Evolutionary conservation across 352 stramenopile genomes (phyloP).

Genomic region (Globisporangium apiculatum): DNA sequence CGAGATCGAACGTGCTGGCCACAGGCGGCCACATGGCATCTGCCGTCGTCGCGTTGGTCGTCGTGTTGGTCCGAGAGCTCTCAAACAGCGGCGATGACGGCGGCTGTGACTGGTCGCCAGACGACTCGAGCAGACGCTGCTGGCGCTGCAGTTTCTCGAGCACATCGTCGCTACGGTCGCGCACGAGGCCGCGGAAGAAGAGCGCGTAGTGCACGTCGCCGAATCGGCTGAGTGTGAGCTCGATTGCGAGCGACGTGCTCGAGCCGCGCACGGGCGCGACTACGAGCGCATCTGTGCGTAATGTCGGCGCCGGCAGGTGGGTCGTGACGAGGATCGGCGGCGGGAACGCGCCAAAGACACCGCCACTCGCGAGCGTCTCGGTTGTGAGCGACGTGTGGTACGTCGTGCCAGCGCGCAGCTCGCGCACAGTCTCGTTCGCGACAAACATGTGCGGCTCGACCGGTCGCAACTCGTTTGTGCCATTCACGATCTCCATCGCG

Average conservation of each 20-base stretch:
- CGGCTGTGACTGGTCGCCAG: not conserved
- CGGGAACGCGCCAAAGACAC: constrained; percentile 70
- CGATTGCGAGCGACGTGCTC: constrained; percentile 40
- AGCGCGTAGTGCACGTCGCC: constrained; percentile 71
- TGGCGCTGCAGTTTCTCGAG: constrained; percentile 1
- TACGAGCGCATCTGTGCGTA: constrained; percentile 24
- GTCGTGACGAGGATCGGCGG: constrained; percentile 64
- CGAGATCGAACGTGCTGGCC: constrained; percentile 35
- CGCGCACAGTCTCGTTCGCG: constrained; percentile 40
- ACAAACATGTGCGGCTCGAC: constrained; percentile 55
- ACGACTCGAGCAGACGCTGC: constrained; percentile 2
- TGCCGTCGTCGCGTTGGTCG: constrained; percentile 12
- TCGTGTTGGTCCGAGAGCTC: constrained; percentile 1
- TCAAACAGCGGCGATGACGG: not conserved
- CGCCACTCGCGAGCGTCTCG: constrained; percentile 46
- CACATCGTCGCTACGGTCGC: constrained; percentile 21
- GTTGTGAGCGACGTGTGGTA: constrained; percentile 79
- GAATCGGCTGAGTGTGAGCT: constrained; percentile 49
- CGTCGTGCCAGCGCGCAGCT: constrained; percentile 35
- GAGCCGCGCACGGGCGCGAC: constrained; percentile 30
- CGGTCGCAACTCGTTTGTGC: constrained; percentile 59
- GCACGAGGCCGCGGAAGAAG: constrained; percentile 54
- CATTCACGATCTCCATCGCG: constrained; percentile 60
- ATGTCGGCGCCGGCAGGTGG: constrained; percentile 34
- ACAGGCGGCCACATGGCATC: constrained; percentile 38